Base-by-base conservation (phyloP, 352 stramenopile genomes). In the Globisporangium echinulatum region DNA sequence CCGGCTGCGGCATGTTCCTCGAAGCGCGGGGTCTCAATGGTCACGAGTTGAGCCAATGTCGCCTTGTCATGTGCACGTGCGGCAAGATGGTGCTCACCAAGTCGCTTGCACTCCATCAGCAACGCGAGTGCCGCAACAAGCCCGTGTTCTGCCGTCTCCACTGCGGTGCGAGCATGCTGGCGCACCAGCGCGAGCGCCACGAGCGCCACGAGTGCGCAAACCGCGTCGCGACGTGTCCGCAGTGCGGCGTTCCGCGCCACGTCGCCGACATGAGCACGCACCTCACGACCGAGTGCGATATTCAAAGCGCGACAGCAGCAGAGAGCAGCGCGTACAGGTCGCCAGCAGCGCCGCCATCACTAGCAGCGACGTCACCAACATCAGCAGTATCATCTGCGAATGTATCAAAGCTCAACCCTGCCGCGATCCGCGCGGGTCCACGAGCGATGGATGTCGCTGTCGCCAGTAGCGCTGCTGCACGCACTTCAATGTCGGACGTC, bases 21-120 rank as follows among this genome's bases (percentile, higher is more conserved):
- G 69, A 80, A 49, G 75, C 75, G 1, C 69, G 79, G 1, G 76
- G 72, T 10, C 77, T 68, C n/a, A 77, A 77, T 36, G 77, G 75
- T 6, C 79, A 89, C 54, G 79, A 89, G n/a, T 63, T 82, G 47
- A 89, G 79, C 40, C 79, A 87, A 46, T 87, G 79, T 44, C 73
- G 79, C 37, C 68, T 89, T 17, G 68, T 71, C 25, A 81, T 89
- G 77, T 89, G 79, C 53, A 52, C 66, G 0, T 89, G 79, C 42
- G 77, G 74, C 15, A 84, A 85, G 58, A 87, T 89, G 75, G 75
- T 89, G 43, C 58, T 85, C 11, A 85, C 74, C 3, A 60, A 70
- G 40, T 86, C 76, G 11, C 52, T 86, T 9, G 75, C 74, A 56
- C 58, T 82, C 42, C 75, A 87, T 58, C 72, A 84, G 49, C 60